Evolutionary conservation across 2,329 filamentous ascomycete genomes (phyloP), one percentile per base, ranked within the genome.

Genomic region (Fusarium mangiferae): DNA sequence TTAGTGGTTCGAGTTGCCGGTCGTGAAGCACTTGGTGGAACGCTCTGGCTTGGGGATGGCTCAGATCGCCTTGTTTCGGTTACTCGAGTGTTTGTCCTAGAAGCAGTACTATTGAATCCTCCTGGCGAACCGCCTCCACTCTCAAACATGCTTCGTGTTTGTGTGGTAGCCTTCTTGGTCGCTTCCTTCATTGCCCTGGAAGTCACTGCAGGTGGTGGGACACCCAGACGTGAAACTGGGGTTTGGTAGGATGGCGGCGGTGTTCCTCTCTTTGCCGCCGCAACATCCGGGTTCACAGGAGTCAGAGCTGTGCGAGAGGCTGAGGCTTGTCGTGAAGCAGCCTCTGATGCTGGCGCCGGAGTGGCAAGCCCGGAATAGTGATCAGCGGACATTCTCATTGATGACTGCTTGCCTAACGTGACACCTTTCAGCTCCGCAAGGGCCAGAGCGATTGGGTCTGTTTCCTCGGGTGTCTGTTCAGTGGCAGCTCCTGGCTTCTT

Each of bases 131-230:
- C 73, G 38, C 84, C 79, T 4, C 83, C 84, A 22, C 80, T 80
- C 4, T 83, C 87, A 81, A 97, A 96, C 85, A 98, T 92, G 78
- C 89, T 94, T 48, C 94, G 90, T 6, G 94, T 94, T 82, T 98
- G 93, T 51, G 91, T 90, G 28, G 93, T 90, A 78, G 96, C 98
- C 82, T 95, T 95, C 77, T 97, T 93, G 1, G 95, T 96, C 8
- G 95, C 94, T 82, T 97, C 94, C 80, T 98, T 94, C 97, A 99
- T 99, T 54, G 96, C 94, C 72, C 93, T 94, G 8, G 94, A 93
- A 1, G 97, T 99, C 69, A 97, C 94, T 4, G 96, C 96, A 5
- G 96, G 95, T 66, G 96, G 92, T 5, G 96, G 97, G 18, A 96
- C 93, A 61, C 95, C 96, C 8, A 98, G 88, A 66, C 94, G 89